Conservation (phyloP, 768 basidiomycete species). For the Tubosaeta brunneosetosa region DNA sequence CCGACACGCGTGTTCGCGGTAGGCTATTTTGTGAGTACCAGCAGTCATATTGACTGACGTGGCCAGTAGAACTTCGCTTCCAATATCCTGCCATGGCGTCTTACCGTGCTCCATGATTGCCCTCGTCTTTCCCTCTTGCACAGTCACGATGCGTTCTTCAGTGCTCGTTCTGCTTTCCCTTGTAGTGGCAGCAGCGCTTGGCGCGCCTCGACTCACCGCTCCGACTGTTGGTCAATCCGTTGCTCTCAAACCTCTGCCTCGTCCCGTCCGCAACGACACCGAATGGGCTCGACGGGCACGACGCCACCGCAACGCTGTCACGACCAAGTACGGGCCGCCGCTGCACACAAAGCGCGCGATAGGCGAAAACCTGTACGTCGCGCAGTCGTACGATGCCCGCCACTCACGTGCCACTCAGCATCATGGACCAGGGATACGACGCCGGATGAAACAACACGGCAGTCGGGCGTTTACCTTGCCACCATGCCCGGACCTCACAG, state of each 20-base stretch:
- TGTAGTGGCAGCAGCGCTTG: constrained; percentile 10
- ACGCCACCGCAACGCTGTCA: too few species aligned
- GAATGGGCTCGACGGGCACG: constrained; percentile 24
- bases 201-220: constrained; percentile 4
- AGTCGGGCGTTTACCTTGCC: too few species aligned
- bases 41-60: too few species aligned
- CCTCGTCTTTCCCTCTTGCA: not conserved
- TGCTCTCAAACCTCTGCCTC: constrained; percentile 12
- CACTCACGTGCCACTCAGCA: constrained; percentile 31
- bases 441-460: constrained; percentile 40
- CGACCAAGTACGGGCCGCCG: too few species aligned
- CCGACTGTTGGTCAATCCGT: constrained; percentile 21
- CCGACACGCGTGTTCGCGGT: too few species aligned
- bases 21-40: too few species aligned
- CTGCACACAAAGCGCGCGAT: too few species aligned
- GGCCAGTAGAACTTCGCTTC: too few species aligned
- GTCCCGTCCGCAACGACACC: constrained; percentile 10
- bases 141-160: constrained; percentile 2
- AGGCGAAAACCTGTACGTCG: too few species aligned
- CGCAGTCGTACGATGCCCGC: not conserved
- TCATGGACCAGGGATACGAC: constrained; percentile 61
- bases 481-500: too few species aligned
- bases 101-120: constrained; percentile 34
- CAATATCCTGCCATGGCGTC: constrained; percentile 31
- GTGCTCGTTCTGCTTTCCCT: constrained; percentile 10